These are phyloP conservation scores for Aschersonia sp. DNA, from an alignment of 2,329 filamentous ascomycete genomes.

Conservation along the genomic window DNA sequence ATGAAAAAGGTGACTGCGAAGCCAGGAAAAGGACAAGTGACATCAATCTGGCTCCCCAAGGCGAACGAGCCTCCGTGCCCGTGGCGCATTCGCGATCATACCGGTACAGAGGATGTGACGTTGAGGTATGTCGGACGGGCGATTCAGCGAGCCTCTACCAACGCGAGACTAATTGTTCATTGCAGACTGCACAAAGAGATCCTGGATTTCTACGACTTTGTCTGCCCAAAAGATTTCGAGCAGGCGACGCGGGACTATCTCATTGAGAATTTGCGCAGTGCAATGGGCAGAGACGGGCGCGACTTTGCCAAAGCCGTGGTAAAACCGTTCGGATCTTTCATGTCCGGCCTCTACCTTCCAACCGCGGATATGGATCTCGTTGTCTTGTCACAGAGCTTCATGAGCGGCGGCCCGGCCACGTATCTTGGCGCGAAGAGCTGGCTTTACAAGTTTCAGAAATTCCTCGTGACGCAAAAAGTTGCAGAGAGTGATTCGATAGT, in stretches of 20 bases:
- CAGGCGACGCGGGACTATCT: slow-evolving; percentile 58
- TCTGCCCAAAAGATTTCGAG: slow-evolving; percentile 65
- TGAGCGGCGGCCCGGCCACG: slow-evolving; percentile 33
- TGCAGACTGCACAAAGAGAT: slow-evolving; percentile 77
- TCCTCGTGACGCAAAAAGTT: slow-evolving; percentile 41
- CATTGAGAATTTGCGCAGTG: slow-evolving; percentile 49
- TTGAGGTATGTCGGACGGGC: slow-evolving; percentile 35
- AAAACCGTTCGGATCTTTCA: slow-evolving; percentile 82
- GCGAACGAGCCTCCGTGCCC: slow-evolving; percentile 35
- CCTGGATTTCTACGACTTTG: slow-evolving; percentile 74
- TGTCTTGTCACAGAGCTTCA: slow-evolving; percentile 47
- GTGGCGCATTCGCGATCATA: slow-evolving; percentile 46
- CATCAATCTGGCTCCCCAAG: slow-evolving; percentile 35
- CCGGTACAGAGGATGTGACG: slow-evolving; percentile 33
- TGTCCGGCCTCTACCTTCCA: slow-evolving; percentile 56
- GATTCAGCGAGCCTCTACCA: background rate
- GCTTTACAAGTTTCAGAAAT: slow-evolving; percentile 47
- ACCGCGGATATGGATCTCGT: slow-evolving; percentile 92
- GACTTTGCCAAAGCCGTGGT: slow-evolving; percentile 48
- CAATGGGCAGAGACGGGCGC: slow-evolving; percentile 34
- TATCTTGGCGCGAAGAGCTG: slow-evolving; percentile 35
- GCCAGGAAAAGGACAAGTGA: slow-evolving; percentile 32
- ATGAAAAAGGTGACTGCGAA: slow-evolving; percentile 36
- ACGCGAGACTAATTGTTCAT: background rate
- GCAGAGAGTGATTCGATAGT: slow-evolving; percentile 44